Percentiles rank a stretch among this genome's conserved stretches.
Conservation (phyloP, 2,329 filamentous ascomycete species). For the Leptographium galeiforme region DNA sequence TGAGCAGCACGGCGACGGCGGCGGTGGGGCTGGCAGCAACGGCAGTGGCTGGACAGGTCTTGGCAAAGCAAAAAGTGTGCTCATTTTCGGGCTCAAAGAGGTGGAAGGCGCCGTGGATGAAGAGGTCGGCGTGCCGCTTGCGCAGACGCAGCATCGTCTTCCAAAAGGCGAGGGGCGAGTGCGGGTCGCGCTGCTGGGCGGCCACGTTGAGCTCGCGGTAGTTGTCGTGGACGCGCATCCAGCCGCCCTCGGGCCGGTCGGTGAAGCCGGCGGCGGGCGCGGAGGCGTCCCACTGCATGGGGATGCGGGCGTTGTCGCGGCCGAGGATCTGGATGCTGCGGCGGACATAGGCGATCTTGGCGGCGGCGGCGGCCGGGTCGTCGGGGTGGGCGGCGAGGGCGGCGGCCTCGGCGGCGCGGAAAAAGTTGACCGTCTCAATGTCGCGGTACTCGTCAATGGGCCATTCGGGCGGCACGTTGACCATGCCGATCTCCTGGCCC, state of each 20-base stretch:
- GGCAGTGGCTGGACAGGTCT: constrained; percentile 13
- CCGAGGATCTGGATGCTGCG: constrained; percentile 43
- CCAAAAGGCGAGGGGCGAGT: constrained; percentile 49
- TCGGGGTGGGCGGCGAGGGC: constrained; percentile 11
- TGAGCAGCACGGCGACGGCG: constrained; percentile 23
- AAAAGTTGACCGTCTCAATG: constrained; percentile 36
- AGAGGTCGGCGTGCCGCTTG: constrained; percentile 40
- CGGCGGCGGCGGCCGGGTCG: constrained; percentile 23
- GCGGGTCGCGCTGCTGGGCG: constrained; percentile 26
- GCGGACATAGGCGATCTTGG: constrained; percentile 31
- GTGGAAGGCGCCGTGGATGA: constrained; percentile 48
- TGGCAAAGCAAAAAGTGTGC: constrained; percentile 30
- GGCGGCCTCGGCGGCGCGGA: constrained; percentile 16
- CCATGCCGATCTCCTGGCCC: constrained; percentile 47
- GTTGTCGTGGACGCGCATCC: constrained; percentile 51
- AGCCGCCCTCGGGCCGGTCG: constrained; percentile 26
- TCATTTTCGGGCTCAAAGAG: constrained; percentile 33
- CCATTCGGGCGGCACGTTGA: constrained; percentile 37
- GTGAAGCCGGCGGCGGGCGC: constrained; percentile 48
- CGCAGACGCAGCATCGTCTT: constrained; percentile 38
- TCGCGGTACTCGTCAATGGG: constrained; percentile 32
- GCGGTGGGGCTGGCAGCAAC: constrained; percentile 3
- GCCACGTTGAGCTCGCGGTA: constrained; percentile 42
- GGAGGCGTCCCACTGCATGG: constrained; percentile 50
- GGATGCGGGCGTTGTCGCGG: constrained; percentile 53